Conservation (phyloP, 345 rosid species). For the Lepidium aucheri region DNA sequence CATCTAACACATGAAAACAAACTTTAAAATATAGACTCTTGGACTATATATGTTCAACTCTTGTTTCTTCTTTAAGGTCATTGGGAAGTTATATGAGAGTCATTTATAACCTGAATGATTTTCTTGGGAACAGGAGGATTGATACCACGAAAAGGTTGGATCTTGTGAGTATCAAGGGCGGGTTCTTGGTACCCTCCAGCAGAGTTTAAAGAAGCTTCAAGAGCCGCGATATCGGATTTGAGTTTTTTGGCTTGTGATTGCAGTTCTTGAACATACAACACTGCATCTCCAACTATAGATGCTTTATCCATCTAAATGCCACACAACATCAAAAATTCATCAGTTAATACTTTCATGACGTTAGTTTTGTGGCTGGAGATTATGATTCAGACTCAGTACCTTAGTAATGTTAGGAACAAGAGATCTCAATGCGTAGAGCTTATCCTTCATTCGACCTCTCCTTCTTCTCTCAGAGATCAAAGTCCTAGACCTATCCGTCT, state of each 20-base stretch:
- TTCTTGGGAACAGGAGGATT: constrained; percentile 32
- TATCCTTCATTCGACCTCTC: constrained; percentile 82
- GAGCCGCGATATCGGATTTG: constrained; percentile 53
- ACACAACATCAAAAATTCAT: background rate
- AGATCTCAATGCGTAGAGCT: constrained; percentile 75
- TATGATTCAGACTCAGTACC: constrained; percentile 31
- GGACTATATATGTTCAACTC: too few relatives aligned
- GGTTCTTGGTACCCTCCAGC: constrained; percentile 22
- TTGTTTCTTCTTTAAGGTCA: too few relatives aligned
- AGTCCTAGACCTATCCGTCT: constrained; percentile 62
- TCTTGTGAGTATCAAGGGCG: constrained; percentile 9
- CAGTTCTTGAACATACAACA: constrained; percentile 60
- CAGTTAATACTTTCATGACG: background rate
- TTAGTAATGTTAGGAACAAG: constrained; percentile 90
- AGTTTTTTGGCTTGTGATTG: constrained; percentile 62
- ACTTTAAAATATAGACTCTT: background rate
- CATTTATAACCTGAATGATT: constrained; percentile 46
- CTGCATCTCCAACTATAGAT: constrained; percentile 84
- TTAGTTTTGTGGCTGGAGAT: background rate
- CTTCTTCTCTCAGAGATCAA: constrained; percentile 63
- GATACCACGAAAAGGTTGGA: constrained; percentile 13
- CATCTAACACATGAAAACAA: constrained; percentile 33
- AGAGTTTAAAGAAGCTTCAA: constrained; percentile 47
- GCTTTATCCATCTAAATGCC: constrained; percentile 83
- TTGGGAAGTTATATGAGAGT: too few relatives aligned